Evolutionary conservation across 257 asterid species (phyloP).

Genomic region (Gentiana straminea): DNA sequence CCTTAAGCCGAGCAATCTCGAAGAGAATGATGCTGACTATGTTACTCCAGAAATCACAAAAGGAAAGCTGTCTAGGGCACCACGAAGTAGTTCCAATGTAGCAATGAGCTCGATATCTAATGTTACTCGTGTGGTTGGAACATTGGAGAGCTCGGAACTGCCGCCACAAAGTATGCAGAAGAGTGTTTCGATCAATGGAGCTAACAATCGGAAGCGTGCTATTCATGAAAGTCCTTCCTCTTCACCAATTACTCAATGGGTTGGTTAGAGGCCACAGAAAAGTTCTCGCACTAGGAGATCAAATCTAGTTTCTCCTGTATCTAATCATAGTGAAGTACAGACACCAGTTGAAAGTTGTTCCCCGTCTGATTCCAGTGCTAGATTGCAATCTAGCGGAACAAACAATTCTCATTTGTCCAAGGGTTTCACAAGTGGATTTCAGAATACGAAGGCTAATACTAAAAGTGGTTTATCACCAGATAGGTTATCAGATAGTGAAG

Average conservation of each 20-base stretch:
- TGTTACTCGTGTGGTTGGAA: constrained; percentile 46
- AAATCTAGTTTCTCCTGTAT: constrained; percentile 70
- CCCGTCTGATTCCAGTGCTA: constrained; percentile 70
- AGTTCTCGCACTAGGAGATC: constrained; percentile 86
- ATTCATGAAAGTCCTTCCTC: constrained; percentile 70
- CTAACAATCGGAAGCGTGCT: constrained; percentile 70
- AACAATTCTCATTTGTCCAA: constrained; percentile 47
- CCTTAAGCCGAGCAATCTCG: constrained; percentile 60
- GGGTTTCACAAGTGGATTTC: constrained; percentile 40
- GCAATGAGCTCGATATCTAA: constrained; percentile 39
- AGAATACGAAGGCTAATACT: constrained; percentile 38
- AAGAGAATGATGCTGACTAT: constrained; percentile 37
- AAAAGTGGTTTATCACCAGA: constrained; percentile 69
- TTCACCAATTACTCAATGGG: constrained; percentile 96
- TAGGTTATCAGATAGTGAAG: constrained; percentile 83
- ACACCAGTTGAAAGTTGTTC: constrained; percentile 70
- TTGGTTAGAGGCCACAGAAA: constrained; percentile 95
- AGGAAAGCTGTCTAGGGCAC: constrained; percentile 92
- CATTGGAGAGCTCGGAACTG: constrained; percentile 86
- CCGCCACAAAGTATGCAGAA: constrained; percentile 39
- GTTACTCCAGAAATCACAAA: constrained; percentile 47
- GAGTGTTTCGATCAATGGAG: constrained; percentile 47
- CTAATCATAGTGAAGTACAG: constrained; percentile 68
- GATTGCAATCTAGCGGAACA: constrained; percentile 46
- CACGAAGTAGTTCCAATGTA: constrained; percentile 43